Percentiles rank a stretch among this genome's conserved stretches.
These are phyloP conservation scores for Hymenoscyphus linearis DNA, from an alignment of 2,329 filamentous ascomycete genomes.

Conservation along the genomic window DNA sequence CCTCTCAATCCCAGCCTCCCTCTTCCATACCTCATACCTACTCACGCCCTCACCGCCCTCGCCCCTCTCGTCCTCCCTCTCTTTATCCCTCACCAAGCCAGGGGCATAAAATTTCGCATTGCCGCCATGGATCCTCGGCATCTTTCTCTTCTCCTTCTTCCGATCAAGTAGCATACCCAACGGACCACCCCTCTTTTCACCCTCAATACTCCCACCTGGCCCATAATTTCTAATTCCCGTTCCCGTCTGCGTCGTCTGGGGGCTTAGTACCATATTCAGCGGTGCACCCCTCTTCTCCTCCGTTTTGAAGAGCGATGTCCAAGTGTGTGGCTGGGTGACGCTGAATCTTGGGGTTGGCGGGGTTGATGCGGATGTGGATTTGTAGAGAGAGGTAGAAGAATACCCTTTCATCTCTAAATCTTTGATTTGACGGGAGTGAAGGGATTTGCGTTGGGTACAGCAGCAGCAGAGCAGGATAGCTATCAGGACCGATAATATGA, in stretches of 20 bases:
- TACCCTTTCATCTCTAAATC: not conserved
- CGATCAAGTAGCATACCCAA: too few relatives aligned
- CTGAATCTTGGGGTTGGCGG: not conserved
- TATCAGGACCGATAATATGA: not conserved
- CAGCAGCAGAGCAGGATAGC: slow-evolving; percentile 2
- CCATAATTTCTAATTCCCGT: too few relatives aligned
- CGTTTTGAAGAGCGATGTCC: not conserved
- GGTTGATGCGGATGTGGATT: not conserved
- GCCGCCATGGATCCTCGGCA: not conserved
- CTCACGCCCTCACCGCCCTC: not conserved
- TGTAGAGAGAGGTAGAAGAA: not conserved
- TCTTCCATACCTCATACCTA: not conserved
- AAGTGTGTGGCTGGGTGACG: not conserved
- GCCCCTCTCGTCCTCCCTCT: not conserved
- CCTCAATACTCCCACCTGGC: not conserved
- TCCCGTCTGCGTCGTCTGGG: not conserved
- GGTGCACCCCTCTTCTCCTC: not conserved
- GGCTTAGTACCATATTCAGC: not conserved
- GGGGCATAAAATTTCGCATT: slow-evolving; percentile 12
- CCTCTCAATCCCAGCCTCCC: not conserved
- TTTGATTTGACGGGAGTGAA: not conserved
- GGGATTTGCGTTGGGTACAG: slow-evolving; percentile 3
- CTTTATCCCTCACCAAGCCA: not conserved
- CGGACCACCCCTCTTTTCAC: not conserved
- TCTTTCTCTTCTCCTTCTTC: too few relatives aligned